Base-by-base conservation (phyloP, 306 rosid genomes). In the Amphicarpaea edgeworthii region DNA sequence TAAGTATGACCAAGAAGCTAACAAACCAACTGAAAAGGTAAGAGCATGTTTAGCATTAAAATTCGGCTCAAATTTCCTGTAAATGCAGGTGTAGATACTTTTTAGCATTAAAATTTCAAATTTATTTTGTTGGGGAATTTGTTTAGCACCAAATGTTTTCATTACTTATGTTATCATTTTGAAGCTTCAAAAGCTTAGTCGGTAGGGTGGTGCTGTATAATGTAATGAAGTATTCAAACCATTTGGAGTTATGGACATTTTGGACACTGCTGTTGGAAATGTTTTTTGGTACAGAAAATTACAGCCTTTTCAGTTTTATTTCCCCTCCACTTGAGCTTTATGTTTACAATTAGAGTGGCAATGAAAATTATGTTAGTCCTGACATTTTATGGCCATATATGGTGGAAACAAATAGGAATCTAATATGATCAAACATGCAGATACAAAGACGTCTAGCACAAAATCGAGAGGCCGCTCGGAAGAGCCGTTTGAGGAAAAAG, bases 381-480 rank as follows among this genome's bases (percentile, higher is more conserved):
- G 11, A 5, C 21, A 15, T 26, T 69, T 54, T 26, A 12, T 82
- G 78, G 43, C 47, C 32, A 37, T 17, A 10, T 9, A 10, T 10
- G 54, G 75, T 23, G 68, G 76, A 49, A 30, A 40, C 6, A 24
- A 16, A 5, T 43, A 45, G 65, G 47, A 65, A 47, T 63, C 76
- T 78, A 23, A 83, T 26, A 21, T 83, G 55, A 53, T 64, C 16
- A 70, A 79, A 51, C 65, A 41, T 75, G 79, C 90, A 96, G 99
- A 85, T 82, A 58, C 97, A 87, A 83, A 90, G 99, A 77, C 90
- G 99, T 58, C 99, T 92, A 72, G 99, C 99, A 26, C 99, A 95
- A 81, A 95, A 95, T 85, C 93, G 99, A 72, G 98, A 95, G 87
- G 99, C 99, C 78, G 99, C 99, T 78, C 97, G 98, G 67, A 95